Base-by-base conservation (phyloP, 2,329 filamentous ascomycete species). In the Cercospora brassicicola region DNA sequence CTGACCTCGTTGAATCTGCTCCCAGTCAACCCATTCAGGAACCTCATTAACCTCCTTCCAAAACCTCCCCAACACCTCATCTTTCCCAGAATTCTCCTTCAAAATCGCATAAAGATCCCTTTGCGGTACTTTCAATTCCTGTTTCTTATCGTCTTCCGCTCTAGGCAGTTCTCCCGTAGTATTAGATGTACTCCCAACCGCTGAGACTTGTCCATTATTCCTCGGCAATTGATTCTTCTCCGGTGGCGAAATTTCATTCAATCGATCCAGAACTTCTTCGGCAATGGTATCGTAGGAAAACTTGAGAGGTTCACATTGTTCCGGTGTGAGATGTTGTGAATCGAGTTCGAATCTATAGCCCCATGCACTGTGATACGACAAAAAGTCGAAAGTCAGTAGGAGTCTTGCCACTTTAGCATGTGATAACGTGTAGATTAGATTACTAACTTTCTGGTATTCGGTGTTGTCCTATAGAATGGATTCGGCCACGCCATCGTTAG, bases 21-120 rank as follows among this genome's bases (percentile, higher is more conserved):
- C 85, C 91, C 90, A 94, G 76, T 93, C 88, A 2, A 94, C 30
- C 90, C 91, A 94, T 0, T 86, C 82, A 0, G 91, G 91, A 3
- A 92, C 79, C 0, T 85, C 88, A 66, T 88, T 89, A 65, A 91
- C 83, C 74, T 93, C 83, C 0, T 79, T 77, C 91, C 91, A 94
- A 8, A 94, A 80, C 64, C 84, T 73, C 7, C 77, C 74, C 23
- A 89, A 80, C 45, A 86, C 84, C 26, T 85, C 80, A 72, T 94
- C 86, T 5, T 83, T 81, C 2, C 80, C 76, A 9, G 84, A 82
- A 76, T 93, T 83, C 5, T 89, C 83, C 73, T 82, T 80, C 1
- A 94, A 79, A 8, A 92, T 78, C 10, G 81, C 81, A 74, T 90
- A 92, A 0, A 92, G 76, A 73, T 93, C 90, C 73, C 88, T 78